Base-by-base conservation (phyloP, 257 asterid genomes). In the Catharanthus roseus region DNA sequence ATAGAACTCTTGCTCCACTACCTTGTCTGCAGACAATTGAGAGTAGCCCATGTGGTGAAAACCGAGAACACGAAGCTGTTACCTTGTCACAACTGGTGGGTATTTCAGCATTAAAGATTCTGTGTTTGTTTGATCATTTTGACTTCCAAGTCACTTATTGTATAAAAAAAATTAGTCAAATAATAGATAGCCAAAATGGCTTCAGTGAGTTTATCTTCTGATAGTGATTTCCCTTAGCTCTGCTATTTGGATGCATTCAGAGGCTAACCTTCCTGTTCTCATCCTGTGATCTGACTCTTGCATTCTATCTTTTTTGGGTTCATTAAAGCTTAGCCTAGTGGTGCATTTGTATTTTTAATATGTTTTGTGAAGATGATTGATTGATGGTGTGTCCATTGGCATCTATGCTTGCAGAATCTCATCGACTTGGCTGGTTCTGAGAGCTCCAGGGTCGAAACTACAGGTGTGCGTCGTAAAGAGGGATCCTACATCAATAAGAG, bases 381-480 rank as follows among this genome's bases (percentile, higher is more conserved):
- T 71, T 53, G 57, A 24, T 77, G 29, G 77, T 68, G 23, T 67
- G 29, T 38, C 70, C 67, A 51, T 76, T 62, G 31, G 51, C 54
- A 69, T 74, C 51, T 77, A 53, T 81, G 33, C 81, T 78, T 86
- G 91, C 90, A 95, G 99, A 93, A 95, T 86, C 95, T 91, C 74
- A 95, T 95, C 85, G 99, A 95, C 86, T 83, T 92, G 91, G 99
- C 99, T 54, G 99, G 99, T 81, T 95, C 99, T 71, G 99, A 95
- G 87, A 95, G 98, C 85, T 95, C 98, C 72, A 95, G 72, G 85
- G 98, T 82, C 51, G 98, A 87, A 83, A 92, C 99, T 70, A 88
- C 88, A 16, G 99, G 99, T 70, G 61, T 91, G 73, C 95, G 97
- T 74, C 83, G 95, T 79, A 95, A 95, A 83, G 99, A 95, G 81